Base-by-base conservation (phyloP, 345 rosid genomes). In the Punica granatum region DNA sequence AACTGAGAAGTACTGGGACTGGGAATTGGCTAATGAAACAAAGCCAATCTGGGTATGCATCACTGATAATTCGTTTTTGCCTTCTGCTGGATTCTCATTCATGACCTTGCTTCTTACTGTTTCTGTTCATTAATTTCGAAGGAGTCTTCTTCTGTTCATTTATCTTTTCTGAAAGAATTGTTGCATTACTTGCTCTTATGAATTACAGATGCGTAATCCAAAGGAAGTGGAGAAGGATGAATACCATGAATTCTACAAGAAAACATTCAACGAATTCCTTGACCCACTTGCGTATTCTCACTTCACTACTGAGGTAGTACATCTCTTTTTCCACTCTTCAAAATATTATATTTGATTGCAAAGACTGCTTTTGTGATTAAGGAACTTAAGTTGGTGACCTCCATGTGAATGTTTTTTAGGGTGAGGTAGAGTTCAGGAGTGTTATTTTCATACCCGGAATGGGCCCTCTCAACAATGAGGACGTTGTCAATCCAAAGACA, bases 1-100 rank as follows among this genome's bases (percentile, higher is more conserved):
- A 82, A 89, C 95, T 42, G 99, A 91, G 83, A 91, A 89, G 81
- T 94, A 89, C 71, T 94, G 97, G 99, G 97, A 91, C 62, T 94
- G 93, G 96, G 99, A 91, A 77, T 83, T 94, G 70, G 89, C 92
- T 59, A 94, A 94, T 64, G 97, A 91, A 76, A 91, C 93, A 63
- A 91, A 94, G 78, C 99, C 99, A 0, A 75, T 94, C 73, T 94
- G 99, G 99, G 97, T 94, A 71, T 79, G 96, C 4, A 15, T 56
- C 34, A 49, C 2, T 37, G 13, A 34, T 62, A 35, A 42, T 14
- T 59, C 6, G 1, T n/a, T 66, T 30, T 42, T 34, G 9, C 2
- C 60, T 3, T 56, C 19, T 44, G 1, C 14, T 56, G 18, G 61
- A 26, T 56, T 56, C 32, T 30, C 33, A 2, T 56, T 56, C 61